Conservation (phyloP, 1,284 basidiomycete species). For the Lentinula novae-zelandiae region DNA sequence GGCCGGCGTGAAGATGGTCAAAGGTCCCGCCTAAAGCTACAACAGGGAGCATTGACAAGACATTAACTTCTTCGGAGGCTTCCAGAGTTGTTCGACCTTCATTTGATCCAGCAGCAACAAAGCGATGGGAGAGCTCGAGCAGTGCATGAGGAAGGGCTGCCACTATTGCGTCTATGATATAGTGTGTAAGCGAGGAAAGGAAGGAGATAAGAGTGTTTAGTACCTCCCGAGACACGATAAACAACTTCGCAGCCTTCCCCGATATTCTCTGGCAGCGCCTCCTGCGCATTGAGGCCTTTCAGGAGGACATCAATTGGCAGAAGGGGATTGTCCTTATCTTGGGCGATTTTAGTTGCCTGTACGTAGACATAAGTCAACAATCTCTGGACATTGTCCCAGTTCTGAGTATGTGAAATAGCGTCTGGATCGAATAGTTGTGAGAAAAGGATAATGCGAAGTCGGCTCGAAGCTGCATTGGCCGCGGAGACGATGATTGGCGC, state of each 20-base stretch:
- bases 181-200: background rate
- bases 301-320: conserved; percentile 71
- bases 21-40: conserved; percentile 77
- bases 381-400: conserved; percentile 60
- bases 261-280: conserved; percentile 34
- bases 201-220: background rate
- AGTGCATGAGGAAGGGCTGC: conserved; percentile 37
- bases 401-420: conserved; percentile 41
- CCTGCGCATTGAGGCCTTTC: conserved; percentile 41
- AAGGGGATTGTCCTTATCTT: conserved; percentile 59
- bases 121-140: conserved; percentile 26
- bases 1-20: conserved; percentile 96
- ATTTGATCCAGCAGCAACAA: background rate
- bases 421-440: conserved; percentile 50
- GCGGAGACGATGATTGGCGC: conserved; percentile 48
- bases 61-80: conserved; percentile 7
- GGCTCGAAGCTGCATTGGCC: conserved; percentile 37
- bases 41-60: conserved; percentile 42
- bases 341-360: conserved; percentile 67
- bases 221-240: conserved; percentile 50
- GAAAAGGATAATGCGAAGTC: conserved; percentile 61
- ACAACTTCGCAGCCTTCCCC: conserved; percentile 39
- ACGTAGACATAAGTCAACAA: conserved; percentile 73
- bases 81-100: background rate
- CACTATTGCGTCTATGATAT: conserved; percentile 31